phyloP scores from a whole-genome alignment of 2,329 filamentous ascomycete species.

The Xylaria sp. region DNA sequence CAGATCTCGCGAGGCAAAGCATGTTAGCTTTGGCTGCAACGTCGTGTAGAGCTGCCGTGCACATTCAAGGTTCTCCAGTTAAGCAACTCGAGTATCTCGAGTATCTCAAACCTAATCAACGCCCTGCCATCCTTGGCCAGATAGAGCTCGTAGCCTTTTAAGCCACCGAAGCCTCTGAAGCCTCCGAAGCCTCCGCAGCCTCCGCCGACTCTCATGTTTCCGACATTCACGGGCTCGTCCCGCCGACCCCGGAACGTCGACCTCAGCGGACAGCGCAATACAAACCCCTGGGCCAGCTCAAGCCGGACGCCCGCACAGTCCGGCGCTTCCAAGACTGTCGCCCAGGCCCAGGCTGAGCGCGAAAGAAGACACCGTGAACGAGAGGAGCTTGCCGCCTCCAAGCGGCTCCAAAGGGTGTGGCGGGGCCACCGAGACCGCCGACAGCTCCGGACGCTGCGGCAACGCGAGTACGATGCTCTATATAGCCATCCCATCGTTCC shows the following conservation, averaged over 20 bases:
- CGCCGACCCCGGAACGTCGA: constrained; percentile 92
- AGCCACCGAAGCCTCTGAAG: not conserved
- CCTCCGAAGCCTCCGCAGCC: not conserved
- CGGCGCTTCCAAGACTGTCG: constrained; percentile 80
- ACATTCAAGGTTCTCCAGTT: constrained; percentile 6
- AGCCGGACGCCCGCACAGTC: constrained; percentile 68
- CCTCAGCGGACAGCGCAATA: constrained; percentile 80
- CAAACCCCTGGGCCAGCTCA: constrained; percentile 80
- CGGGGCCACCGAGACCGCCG: constrained; percentile 76
- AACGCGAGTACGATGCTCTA: constrained; percentile 39
- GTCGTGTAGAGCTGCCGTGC: constrained; percentile 17
- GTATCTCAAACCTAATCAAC: not conserved
- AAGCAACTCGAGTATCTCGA: not conserved
- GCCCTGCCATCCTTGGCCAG: too few species aligned
- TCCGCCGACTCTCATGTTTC: constrained; percentile 72
- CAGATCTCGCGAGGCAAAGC: constrained; percentile 23
- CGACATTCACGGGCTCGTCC: constrained; percentile 88
- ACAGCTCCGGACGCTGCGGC: constrained; percentile 66
- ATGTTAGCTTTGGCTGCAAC: constrained; percentile 23
- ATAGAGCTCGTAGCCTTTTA: too few species aligned
- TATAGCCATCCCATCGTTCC: constrained; percentile 44
- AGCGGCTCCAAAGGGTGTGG: constrained; percentile 82
- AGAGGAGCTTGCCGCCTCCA: constrained; percentile 78
- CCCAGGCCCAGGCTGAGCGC: constrained; percentile 87
- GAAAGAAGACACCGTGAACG: constrained; percentile 83